phyloP scores from a whole-genome alignment of 495 filamentous ascomycete species.

The Penicillium taxi region DNA sequence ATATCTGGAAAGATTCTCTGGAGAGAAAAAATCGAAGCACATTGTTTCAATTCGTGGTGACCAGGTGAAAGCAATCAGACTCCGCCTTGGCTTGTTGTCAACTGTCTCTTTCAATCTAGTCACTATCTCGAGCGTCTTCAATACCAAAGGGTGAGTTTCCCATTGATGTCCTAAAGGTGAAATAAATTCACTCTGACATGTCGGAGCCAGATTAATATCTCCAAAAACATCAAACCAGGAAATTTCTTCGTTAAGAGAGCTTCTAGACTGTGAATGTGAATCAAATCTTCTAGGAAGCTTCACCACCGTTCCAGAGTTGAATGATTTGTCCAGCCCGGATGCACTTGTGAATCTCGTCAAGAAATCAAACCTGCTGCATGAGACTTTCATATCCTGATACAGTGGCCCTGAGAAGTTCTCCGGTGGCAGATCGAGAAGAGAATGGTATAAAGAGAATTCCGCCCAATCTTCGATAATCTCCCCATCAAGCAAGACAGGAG shows the following conservation, averaged over 20 bases:
- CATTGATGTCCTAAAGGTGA: neutral
- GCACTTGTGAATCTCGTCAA: too few species aligned
- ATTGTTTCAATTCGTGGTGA: neutral
- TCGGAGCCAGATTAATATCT: neutral
- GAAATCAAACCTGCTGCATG: too few species aligned
- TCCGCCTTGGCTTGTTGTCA: neutral
- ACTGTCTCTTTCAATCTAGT: neutral
- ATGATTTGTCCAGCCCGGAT: neutral
- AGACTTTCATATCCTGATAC: too few species aligned
- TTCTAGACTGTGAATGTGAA: too few species aligned
- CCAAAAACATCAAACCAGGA: neutral
- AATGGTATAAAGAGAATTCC: too few species aligned
- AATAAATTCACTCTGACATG: neutral
- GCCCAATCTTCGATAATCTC: neutral
- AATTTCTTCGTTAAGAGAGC: too few species aligned
- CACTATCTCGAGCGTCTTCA: neutral
- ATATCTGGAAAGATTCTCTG: neutral
- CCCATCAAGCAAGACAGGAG: neutral
- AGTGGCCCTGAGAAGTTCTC: too few species aligned
- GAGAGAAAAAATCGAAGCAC: neutral
- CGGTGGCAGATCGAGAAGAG: too few species aligned
- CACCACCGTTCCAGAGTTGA: neutral
- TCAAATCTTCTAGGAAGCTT: neutral
- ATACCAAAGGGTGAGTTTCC: neutral
- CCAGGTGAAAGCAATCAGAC: neutral